Conservation (phyloP, 352 stramenopile genomes). For the Pythium phragmiticola region DNA sequence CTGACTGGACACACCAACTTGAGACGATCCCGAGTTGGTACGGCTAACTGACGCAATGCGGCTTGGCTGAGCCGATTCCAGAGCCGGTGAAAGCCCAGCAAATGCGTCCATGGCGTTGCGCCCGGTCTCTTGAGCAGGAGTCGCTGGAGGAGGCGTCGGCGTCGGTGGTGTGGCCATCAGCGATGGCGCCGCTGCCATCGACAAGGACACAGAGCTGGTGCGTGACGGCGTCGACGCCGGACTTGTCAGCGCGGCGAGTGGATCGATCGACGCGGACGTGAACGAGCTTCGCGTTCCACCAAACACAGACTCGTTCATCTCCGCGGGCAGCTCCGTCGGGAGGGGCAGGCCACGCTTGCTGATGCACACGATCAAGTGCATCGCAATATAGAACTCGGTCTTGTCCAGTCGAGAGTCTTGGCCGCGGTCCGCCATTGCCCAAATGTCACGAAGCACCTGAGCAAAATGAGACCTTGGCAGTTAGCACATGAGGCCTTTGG, state of each 20-base stretch:
- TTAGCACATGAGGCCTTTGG: neutral
- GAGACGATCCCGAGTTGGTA: slow-evolving; percentile 10
- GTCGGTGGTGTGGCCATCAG: neutral
- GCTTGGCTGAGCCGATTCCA: slow-evolving; percentile 31
- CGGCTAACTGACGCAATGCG: slow-evolving; percentile 14
- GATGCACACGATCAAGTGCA: slow-evolving; percentile 96
- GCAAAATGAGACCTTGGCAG: neutral
- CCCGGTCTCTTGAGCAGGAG: neutral
- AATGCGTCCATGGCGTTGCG: slow-evolving; percentile 61
- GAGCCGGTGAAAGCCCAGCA: slow-evolving; percentile 37
- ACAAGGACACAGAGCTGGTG: slow-evolving; percentile 25
- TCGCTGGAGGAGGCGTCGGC: neutral
- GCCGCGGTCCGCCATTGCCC: slow-evolving; percentile 88
- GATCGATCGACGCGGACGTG: slow-evolving; percentile 6
- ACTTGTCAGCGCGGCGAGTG: slow-evolving; percentile 1
- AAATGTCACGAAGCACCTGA: slow-evolving; percentile 86
- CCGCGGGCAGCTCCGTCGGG: slow-evolving; percentile 61
- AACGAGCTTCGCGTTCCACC: slow-evolving; percentile 32
- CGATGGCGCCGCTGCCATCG: slow-evolving; percentile 3
- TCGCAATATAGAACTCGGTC: slow-evolving; percentile 94
- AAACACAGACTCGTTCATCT: slow-evolving; percentile 69
- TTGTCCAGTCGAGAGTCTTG: slow-evolving; percentile 92
- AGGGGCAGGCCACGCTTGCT: slow-evolving; percentile 87
- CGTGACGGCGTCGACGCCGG: neutral
- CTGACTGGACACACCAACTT: neutral